Percentiles rank a stretch among this genome's conserved stretches.
Conservation (phyloP, 2,329 filamentous ascomycete species). For the Cryphonectria carpinicola region DNA sequence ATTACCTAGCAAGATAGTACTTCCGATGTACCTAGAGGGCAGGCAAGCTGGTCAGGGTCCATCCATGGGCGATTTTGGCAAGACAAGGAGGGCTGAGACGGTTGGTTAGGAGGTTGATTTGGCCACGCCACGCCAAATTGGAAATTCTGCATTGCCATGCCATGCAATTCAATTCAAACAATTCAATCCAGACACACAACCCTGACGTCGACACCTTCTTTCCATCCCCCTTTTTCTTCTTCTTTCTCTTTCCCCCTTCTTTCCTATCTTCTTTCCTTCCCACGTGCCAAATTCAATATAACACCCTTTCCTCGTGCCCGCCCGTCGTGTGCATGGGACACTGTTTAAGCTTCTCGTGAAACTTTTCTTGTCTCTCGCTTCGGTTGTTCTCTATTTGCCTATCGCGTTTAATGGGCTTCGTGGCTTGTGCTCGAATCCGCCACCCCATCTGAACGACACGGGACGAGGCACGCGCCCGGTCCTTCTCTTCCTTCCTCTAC, state of each 20-base stretch:
- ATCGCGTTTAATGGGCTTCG: slow-evolving; percentile 27
- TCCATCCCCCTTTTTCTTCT: not conserved
- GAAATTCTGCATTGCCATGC: slow-evolving; percentile 1
- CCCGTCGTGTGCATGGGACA: not conserved
- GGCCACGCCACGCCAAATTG: slow-evolving; percentile 1
- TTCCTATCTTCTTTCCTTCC: not conserved
- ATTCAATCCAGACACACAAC: not conserved
- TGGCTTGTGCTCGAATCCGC: slow-evolving; percentile 24
- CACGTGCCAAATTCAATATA: slow-evolving; percentile 9
- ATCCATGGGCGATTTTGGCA: not conserved
- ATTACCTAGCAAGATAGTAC: not conserved
- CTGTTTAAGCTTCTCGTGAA: not conserved
- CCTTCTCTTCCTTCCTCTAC: slow-evolving; percentile 30
- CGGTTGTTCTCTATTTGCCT: slow-evolving; percentile 14
- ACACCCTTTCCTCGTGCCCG: not conserved
- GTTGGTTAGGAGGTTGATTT: not conserved
- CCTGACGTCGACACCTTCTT: not conserved
- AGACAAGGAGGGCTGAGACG: not conserved
- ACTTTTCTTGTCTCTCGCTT: slow-evolving; percentile 29
- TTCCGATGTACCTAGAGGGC: not conserved
- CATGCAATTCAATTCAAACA: slow-evolving; percentile 1
- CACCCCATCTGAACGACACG: slow-evolving; percentile 6
- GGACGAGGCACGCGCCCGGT: not conserved
- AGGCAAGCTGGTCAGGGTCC: not conserved
- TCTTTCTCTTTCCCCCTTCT: not conserved